Evolutionary conservation across 805 yeast species (phyloP).

Genomic region (Blastobotrys chiropterorum): DNA sequence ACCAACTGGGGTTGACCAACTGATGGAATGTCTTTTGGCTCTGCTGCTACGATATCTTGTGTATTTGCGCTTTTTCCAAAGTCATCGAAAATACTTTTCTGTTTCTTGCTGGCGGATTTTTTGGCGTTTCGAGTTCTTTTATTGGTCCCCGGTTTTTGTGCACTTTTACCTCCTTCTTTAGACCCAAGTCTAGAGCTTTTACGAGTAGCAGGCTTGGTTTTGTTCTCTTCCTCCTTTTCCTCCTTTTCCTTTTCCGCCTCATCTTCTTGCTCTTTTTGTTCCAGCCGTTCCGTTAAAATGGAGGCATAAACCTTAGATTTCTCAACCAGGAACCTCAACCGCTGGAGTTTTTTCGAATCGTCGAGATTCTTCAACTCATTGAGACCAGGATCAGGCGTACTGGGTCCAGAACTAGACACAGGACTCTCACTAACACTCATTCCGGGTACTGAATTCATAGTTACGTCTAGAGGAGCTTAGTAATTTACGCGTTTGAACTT

Average conservation of each 20-base stretch:
- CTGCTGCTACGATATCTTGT: background rate
- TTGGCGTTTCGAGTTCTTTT: background rate
- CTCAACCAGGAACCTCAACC: constrained; percentile 70
- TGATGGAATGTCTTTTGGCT: background rate
- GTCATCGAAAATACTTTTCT: background rate
- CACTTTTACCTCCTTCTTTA: constrained; percentile 1
- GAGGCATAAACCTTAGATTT: constrained; percentile 83
- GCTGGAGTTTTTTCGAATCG: constrained; percentile 52
- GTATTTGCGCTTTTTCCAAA: background rate
- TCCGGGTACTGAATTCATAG: background rate
- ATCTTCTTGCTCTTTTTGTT: background rate
- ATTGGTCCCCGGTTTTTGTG: constrained; percentile 19
- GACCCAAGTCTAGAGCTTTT: background rate
- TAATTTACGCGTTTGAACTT: background rate
- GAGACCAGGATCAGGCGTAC: background rate
- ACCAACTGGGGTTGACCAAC: constrained; percentile 48
- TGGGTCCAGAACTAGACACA: background rate
- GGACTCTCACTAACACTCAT: background rate
- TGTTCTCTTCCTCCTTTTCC: constrained; percentile 1
- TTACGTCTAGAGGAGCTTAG: background rate
- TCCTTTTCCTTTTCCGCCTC: constrained; percentile 10
- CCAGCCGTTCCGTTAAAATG: constrained; percentile 73
- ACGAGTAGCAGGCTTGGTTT: background rate
- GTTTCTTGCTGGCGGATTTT: background rate
- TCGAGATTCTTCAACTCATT: constrained; percentile 31